Base-by-base conservation (phyloP, 2,329 filamentous ascomycete species). In the Trichophyton verrucosum region DNA sequence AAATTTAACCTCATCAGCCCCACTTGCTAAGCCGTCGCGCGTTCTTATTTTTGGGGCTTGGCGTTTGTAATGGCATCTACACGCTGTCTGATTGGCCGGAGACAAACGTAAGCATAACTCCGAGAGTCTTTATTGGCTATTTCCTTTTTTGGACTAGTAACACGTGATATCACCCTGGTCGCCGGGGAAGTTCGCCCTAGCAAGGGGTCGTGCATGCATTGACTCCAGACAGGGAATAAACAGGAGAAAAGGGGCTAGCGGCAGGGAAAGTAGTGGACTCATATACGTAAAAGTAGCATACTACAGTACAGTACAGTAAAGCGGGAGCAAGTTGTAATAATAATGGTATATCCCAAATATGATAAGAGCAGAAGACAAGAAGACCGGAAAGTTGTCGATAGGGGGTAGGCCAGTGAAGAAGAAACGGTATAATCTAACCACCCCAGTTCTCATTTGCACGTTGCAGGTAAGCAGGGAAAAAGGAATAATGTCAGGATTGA, bases 1-100 rank as follows among this genome's bases (percentile, higher is more conserved):
- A 55, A 33, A 55, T 20, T 53, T 33, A 36, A 55, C 51, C 30
- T 55, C 51, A 55, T 55, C 51, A 55, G 51, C 51, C 51, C 51
- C 51, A 55, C 51, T 55, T 33, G 3, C 3, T 36, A 55, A 15
- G 22, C 49, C 27, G 22, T n/a, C 27, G 51, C 27, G 40, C 55
- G 20, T 57, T 57, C 13, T 38, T 20, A 42, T 20, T 57, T 61
- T 56, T 7, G 56, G 57, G 15, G 17, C 38, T 51, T 53, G 47
- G 42, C 40, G 11, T 36, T 6, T 22, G 38, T 33, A 46, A 61
- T 61, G 11, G 58, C 42, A 40, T 40, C 57, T 61, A 22, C 15
- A 27, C 3, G 5, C 7, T 7, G 2, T 47, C n/a, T 61, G 7
- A 61, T 61, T 61, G 60, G 60, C 47, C n/a, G 17, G 4, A n/a